Evolutionary conservation across 2,329 filamentous ascomycete species (phyloP).

Genomic region (Aspergillus pseudonomiae): DNA sequence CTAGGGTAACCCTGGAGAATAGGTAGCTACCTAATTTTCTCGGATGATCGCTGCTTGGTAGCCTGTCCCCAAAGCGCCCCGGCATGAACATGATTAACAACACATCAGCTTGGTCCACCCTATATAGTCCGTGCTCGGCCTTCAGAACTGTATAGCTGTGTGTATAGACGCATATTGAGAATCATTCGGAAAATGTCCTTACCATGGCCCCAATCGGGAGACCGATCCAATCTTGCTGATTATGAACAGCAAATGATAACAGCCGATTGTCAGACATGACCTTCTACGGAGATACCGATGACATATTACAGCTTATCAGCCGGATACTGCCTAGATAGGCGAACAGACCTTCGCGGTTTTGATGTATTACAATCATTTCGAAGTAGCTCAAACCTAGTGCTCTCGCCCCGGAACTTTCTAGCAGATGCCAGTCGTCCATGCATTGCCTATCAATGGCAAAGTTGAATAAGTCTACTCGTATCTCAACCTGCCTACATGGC

Average conservation of each 20-base stretch:
- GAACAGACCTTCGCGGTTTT: background rate
- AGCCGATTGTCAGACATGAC: background rate
- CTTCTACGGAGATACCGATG: background rate
- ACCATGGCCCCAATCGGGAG: background rate
- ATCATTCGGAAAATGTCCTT: background rate
- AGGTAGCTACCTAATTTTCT: background rate
- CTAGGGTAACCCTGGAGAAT: background rate
- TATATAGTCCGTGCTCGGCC: constrained; percentile 10
- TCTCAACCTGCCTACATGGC: background rate
- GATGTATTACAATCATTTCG: background rate
- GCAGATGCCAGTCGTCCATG: background rate
- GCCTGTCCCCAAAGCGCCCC: background rate
- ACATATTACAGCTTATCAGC: background rate
- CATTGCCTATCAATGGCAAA: background rate
- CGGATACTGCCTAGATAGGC: background rate
- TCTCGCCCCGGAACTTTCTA: background rate
- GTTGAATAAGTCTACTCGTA: background rate
- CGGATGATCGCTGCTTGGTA: constrained; percentile 16
- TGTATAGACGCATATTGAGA: background rate
- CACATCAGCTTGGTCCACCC: constrained; percentile 11
- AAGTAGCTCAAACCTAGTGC: background rate
- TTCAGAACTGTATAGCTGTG: background rate
- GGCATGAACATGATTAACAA: constrained; percentile 13
- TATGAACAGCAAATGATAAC: background rate
- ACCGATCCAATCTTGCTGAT: background rate